Conservation (phyloP, 2,329 filamentous ascomycete genomes). For the Nothopassalora personata region DNA sequence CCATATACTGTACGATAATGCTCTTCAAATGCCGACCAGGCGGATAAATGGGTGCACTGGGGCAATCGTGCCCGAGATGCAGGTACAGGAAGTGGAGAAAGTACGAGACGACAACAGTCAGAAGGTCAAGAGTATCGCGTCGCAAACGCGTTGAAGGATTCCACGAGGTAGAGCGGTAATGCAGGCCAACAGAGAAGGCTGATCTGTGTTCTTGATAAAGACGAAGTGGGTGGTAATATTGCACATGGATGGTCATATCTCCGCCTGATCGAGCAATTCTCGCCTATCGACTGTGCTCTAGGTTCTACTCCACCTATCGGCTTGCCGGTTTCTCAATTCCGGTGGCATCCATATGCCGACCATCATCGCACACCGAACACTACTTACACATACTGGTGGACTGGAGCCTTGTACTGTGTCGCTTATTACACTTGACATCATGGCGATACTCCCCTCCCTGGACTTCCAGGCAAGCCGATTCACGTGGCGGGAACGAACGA, state of each 20-base stretch:
- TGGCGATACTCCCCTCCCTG: no score
- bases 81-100: background rate
- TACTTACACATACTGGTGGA: no score
- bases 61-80: constrained; percentile 1
- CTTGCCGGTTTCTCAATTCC: background rate
- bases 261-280: background rate
- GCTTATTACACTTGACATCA: no score
- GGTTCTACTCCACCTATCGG: background rate
- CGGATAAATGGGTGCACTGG: constrained; percentile 5
- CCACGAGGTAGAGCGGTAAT: no score
- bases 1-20: background rate
- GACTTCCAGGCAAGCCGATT: background rate
- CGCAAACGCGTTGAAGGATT: no score
- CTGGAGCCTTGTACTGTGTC: no score
- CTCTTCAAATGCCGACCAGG: constrained; percentile 16
- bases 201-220: background rate
- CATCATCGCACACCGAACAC: background rate
- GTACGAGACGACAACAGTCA: background rate
- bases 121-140: background rate
- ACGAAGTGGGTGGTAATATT: background rate
- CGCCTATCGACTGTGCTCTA: background rate
- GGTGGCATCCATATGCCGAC: background rate
- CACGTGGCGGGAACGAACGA: no score
- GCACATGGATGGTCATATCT: background rate
- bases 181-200: no score